A percentile compares a stretch with the other conserved stretches of the same genome.
Conservation (phyloP, 805 yeast genomes). For the Metschnikowia drakensbergensis region DNA sequence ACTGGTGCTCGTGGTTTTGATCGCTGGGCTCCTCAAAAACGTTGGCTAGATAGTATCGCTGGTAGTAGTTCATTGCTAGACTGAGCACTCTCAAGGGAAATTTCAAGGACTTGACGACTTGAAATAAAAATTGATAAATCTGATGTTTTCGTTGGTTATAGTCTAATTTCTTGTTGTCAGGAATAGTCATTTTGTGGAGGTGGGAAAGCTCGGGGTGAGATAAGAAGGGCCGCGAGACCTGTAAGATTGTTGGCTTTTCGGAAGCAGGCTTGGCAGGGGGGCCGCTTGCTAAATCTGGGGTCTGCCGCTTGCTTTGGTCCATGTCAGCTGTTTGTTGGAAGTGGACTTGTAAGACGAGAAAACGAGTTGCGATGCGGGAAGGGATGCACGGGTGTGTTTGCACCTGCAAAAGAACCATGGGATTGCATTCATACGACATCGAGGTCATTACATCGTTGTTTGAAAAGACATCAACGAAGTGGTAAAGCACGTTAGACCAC, state of each 20-base stretch:
- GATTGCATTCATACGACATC: too few relatives aligned
- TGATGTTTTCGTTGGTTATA: slow-evolving; percentile 52
- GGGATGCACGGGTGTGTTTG: slow-evolving; percentile 11
- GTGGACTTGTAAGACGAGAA: background rate
- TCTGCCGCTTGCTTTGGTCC: slow-evolving; percentile 4
- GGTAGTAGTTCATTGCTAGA: slow-evolving; percentile 69
- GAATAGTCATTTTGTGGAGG: slow-evolving; percentile 50
- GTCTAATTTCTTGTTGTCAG: slow-evolving; percentile 40
- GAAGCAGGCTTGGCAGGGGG: slow-evolving; percentile 2
- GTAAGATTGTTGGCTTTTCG: slow-evolving; percentile 22
- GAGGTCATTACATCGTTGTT: too few relatives aligned
- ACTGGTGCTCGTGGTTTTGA: slow-evolving; percentile 20
- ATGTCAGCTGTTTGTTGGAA: background rate
- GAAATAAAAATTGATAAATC: slow-evolving; percentile 51
- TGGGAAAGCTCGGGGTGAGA: slow-evolving; percentile 50
- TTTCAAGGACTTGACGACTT: slow-evolving; percentile 49
- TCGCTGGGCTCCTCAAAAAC: slow-evolving; percentile 41
- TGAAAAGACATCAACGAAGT: too few relatives aligned
- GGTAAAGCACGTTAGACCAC: background rate
- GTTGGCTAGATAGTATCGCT: slow-evolving; percentile 65
- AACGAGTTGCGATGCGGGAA: background rate
- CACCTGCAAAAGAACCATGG: background rate
- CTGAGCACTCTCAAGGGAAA: slow-evolving; percentile 70
- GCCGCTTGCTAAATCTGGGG: slow-evolving; percentile 3
- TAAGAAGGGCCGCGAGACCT: slow-evolving; percentile 59